Percentiles rank a stretch among this genome's conserved stretches.
phyloP scores from a whole-genome alignment of 768 basidiomycete species.

The Leccinellum albellum region DNA sequence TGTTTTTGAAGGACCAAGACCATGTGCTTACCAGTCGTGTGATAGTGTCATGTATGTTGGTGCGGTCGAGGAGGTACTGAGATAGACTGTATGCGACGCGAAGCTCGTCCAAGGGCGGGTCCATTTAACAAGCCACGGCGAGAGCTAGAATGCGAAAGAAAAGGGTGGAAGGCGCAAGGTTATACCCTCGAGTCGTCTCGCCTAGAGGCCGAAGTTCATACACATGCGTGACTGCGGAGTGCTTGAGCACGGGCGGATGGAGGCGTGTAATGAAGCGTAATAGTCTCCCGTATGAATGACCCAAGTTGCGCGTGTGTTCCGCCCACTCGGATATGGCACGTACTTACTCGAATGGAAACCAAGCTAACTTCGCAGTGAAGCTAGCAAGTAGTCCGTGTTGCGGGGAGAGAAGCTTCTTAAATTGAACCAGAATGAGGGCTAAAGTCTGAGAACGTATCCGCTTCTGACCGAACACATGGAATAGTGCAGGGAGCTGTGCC shows the following conservation, averaged over 20 bases:
- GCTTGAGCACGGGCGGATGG: not conserved
- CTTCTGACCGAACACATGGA: no score
- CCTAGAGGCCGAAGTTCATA: no score
- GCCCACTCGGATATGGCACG: conserved; percentile 16
- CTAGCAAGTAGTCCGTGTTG: not conserved
- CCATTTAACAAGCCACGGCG: conserved; percentile 2
- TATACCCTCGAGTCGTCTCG: conserved; percentile 15
- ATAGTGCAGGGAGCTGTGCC: no score
- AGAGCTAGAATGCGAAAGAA: not conserved
- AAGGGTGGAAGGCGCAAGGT: not conserved
- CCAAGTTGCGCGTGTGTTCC: no score
- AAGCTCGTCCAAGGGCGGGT: conserved; percentile 4
- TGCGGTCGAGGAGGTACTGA: conserved; percentile 24
- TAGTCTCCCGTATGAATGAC: no score
- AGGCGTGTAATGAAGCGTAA: conserved; percentile 10
- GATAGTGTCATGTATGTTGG: conserved; percentile 28
- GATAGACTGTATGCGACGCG: conserved; percentile 14
- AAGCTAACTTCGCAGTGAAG: not conserved
- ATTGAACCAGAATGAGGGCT: no score
- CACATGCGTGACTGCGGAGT: no score
- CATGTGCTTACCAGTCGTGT: conserved; percentile 21
- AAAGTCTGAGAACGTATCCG: no score
- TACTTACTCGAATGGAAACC: no score
- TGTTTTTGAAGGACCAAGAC: not conserved
- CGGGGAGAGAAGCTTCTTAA: not conserved